Percentiles rank a stretch among this genome's conserved stretches.
Evolutionary conservation across 495 filamentous ascomycete genomes (phyloP).

Genomic region (Hypoxylon fuscum): DNA sequence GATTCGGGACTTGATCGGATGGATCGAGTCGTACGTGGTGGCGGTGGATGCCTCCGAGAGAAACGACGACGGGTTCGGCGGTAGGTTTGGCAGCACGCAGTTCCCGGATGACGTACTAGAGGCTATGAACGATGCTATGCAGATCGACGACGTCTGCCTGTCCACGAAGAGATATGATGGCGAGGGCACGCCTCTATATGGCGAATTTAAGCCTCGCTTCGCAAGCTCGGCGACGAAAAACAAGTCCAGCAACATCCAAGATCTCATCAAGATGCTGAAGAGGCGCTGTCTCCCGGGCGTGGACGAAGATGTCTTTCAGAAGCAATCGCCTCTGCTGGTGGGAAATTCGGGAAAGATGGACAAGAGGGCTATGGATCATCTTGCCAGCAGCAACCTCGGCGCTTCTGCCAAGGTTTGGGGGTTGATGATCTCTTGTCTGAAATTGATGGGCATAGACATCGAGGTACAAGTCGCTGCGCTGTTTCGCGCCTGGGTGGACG

Average conservation of each 20-base stretch:
- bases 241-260: too few species aligned
- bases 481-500: slow-evolving; percentile 10
- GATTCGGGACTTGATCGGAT: neutral
- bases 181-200: neutral
- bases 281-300: slow-evolving; percentile 1
- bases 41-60: slow-evolving; percentile 1
- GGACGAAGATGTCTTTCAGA: slow-evolving; percentile 1
- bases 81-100: too few species aligned
- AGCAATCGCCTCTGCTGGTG: slow-evolving; percentile 15
- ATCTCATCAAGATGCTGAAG: slow-evolving; percentile 1
- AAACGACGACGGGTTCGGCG: neutral
- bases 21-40: neutral
- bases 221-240: neutral
- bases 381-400: neutral
- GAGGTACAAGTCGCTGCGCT: neutral
- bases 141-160: slow-evolving; percentile 9
- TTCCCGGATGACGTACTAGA: neutral
- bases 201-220: slow-evolving; percentile 3
- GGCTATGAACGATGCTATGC: slow-evolving; percentile 1
- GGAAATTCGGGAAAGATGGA: neutral
- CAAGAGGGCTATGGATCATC: neutral
- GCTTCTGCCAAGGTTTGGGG: slow-evolving; percentile 3
- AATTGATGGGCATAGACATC: neutral
- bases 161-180: neutral
- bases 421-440: slow-evolving; percentile 6